These are phyloP conservation scores for Blastobotrys capitulatus DNA, from an alignment of 1,139 yeast genomes.

Conservation along the genomic window DNA sequence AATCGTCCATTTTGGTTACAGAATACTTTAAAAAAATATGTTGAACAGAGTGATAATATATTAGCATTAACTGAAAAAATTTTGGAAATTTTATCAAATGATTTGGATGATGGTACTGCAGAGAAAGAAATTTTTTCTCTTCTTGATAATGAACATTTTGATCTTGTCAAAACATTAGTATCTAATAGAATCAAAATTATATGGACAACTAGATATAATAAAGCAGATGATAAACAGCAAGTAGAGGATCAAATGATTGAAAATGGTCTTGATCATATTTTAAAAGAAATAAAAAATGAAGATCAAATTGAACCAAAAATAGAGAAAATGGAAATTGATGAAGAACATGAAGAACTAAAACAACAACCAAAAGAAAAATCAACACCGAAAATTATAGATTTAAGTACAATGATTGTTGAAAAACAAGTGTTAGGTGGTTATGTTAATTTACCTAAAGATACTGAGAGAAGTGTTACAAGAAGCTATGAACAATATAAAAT, in stretches of 20 bases:
- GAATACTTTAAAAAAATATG: constrained; percentile 37
- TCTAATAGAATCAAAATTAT: constrained; percentile 50
- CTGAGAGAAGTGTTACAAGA: constrained; percentile 57
- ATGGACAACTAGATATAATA: constrained; percentile 42
- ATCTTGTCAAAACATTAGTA: constrained; percentile 44
- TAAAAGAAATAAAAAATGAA: constrained; percentile 30
- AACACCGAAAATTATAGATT: constrained; percentile 54
- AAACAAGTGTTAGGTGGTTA: constrained; percentile 63
- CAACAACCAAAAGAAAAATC: neutral
- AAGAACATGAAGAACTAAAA: constrained; percentile 6
- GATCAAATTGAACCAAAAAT: constrained; percentile 15
- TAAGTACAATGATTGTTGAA: constrained; percentile 59
- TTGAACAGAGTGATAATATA: constrained; percentile 38
- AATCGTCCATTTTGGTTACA: constrained; percentile 53
- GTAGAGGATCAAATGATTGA: constrained; percentile 33
- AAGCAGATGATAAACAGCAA: constrained; percentile 30
- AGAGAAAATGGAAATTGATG: constrained; percentile 27
- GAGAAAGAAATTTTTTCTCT: constrained; percentile 49
- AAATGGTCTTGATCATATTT: constrained; percentile 32
- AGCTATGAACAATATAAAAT: constrained; percentile 83
- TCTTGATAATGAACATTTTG: constrained; percentile 47
- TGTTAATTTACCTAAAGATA: constrained; percentile 73
- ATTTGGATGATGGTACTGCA: constrained; percentile 38
- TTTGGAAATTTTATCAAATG: constrained; percentile 34
- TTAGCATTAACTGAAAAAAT: constrained; percentile 34